Base-by-base conservation (phyloP, 768 basidiomycete species). In the Suillus discolor region DNA sequence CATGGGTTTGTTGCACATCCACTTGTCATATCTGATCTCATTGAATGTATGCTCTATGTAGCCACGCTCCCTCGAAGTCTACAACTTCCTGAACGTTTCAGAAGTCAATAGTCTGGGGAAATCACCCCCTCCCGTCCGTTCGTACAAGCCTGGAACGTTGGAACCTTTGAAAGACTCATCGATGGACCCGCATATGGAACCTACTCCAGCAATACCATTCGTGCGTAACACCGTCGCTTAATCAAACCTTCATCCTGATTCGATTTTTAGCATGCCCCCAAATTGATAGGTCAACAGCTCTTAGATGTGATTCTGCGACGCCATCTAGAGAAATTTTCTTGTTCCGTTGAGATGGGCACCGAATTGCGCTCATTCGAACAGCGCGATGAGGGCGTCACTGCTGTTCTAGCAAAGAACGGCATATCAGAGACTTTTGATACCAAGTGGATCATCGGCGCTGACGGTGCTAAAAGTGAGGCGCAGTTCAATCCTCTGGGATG, bases 11-110 rank as follows among this genome's bases (percentile, higher is more conserved):
- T 64, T 66, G 41, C 13, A 38, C 34, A 49, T 54, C 18, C 11
- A n/a, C 55, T 8, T 11, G 5, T 61, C 12, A 23, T 12, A 55
- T 23, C 31, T 25, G 8, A 7, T 23, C 23, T 42, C 20, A 28
- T 42, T 47, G 25, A 41, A 23, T 13, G 2, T 4, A n/a, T 42
- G 41, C 20, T 45, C 47, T 61, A 53, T 44, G 44, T 66, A 84
- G 81, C 81, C 82, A 11, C 79, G 83, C 13, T 75, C 82, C 4
- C 69, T 80, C 13, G 82, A 84, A 67, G 66, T 84, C 31, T 79
- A 79, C 64, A 68, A 73, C 11, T 75, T 71, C 57, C 70, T 84
- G 57, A 72, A 81, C 11, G 73, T 81, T 49, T 77, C 79, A 39
- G 74, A 80, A 16, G 73, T 83, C 11, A 39, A 77, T 49, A 70